These are phyloP conservation scores for Fragaria nilgerrensis DNA, from an alignment of 306 rosid species.

Conservation along the genomic window DNA sequence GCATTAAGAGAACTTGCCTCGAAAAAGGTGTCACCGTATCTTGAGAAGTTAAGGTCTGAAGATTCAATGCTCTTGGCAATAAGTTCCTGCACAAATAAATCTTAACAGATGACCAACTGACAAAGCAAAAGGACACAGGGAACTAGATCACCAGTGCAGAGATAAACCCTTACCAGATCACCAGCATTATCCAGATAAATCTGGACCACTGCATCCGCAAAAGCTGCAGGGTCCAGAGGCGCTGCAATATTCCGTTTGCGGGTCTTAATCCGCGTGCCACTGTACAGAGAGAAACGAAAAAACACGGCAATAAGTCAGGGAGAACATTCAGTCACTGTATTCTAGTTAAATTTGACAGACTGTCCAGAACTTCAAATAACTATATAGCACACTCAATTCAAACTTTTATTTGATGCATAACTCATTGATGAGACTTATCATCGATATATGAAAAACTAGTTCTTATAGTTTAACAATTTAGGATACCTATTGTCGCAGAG, in stretches of 20 bases:
- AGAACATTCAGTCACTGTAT: not conserved
- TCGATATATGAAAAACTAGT: not conserved
- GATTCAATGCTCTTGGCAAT: conserved; percentile 81
- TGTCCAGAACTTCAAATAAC: not conserved
- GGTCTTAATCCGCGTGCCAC: conserved; percentile 99
- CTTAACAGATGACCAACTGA: not conserved
- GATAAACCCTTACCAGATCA: conserved; percentile 71
- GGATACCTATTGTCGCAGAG: not conserved
- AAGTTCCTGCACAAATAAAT: conserved; percentile 65
- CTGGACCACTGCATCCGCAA: conserved; percentile 99
- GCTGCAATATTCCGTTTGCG: conserved; percentile 99
- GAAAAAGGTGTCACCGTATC: conserved; percentile 98
- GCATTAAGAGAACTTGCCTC: conserved; percentile 55
- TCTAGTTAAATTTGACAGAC: not conserved
- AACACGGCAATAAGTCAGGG: not conserved
- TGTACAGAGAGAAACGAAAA: conserved; percentile 22
- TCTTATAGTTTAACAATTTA: not conserved
- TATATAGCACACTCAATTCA: not conserved
- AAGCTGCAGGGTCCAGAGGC: conserved; percentile 99
- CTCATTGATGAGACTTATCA: not conserved
- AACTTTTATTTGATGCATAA: not conserved
- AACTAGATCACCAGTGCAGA: conserved; percentile 7
- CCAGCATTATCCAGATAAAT: conserved; percentile 99
- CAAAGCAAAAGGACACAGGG: not conserved
- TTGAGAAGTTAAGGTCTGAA: conserved; percentile 91